Base-by-base conservation (phyloP, 2,329 filamentous ascomycete species). In the Paraconiothyrium sp. region DNA sequence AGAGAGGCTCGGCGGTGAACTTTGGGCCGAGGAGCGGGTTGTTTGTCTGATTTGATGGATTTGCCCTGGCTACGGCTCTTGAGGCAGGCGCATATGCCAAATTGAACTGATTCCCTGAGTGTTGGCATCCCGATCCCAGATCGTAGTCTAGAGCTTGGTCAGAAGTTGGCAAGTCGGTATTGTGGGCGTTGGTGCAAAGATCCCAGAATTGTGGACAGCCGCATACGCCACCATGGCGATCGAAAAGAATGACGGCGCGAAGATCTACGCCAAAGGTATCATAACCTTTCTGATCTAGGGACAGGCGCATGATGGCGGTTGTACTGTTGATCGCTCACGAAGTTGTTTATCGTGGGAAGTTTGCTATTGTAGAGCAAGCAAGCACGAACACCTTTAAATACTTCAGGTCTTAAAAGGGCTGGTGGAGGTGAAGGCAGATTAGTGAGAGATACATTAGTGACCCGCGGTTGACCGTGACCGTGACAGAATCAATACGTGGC, bases 151-250 rank as follows among this genome's bases (percentile, higher is more conserved):
- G 20, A 16, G 13, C 11, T 39, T 49, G 43, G 5, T 1, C 46
- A 16, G 39, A 37, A 41, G n/a, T 7, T 20, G 39, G n/a, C 39
- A 5, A n/a, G 13, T 41, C 39, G 16, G n/a, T 5, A 16, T 41
- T 41, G 11, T 61, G 50, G 24, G 27, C 1, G 27, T 32, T 3
- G 13, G 30, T 5, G 27, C 8, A 20, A 16, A 46, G 39, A 30
- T 55, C 47, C 72, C 73, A 73, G 61, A 73, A 70, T 9, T 62
- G 46, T 6, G 63, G 65, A 43, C 72, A 75, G 34, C 72, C 72
- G 30, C 73, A 76, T 1, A 75, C 69, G 20, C 67, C 67, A 8
- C 66, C 65, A 54, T 68, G 63, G 8, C n/a, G 52, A 9, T 54
- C 24, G 34, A 64, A 64, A 47, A 62, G 62, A 4, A 63, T 51